phyloP scores from a whole-genome alignment of 2,329 filamentous ascomycete genomes.

The Aspergillus sp. region DNA sequence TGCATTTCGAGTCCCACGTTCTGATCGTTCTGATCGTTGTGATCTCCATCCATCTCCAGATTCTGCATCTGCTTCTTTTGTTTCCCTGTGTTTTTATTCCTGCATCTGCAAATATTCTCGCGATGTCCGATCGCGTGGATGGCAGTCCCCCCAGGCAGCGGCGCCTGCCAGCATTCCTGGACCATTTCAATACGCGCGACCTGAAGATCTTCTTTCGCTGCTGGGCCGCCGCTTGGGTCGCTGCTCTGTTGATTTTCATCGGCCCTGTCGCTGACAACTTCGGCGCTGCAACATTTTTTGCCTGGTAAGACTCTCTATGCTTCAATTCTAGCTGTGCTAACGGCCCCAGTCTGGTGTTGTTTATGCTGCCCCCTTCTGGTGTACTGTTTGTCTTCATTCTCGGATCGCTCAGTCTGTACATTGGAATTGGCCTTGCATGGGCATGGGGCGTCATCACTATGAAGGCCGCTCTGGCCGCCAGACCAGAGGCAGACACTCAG shows the following conservation, averaged over 20 bases:
- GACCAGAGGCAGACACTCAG: slow-evolving; percentile 42
- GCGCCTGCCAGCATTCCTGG: slow-evolving; percentile 29
- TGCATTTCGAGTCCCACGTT: no score
- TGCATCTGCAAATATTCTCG: no score
- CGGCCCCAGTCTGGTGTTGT: slow-evolving; percentile 36
- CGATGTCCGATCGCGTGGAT: no score
- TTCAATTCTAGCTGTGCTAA: background rate
- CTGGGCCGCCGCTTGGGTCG: slow-evolving; percentile 48
- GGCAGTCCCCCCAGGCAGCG: background rate
- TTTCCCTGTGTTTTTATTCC: no score
- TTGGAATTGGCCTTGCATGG: slow-evolving; percentile 52
- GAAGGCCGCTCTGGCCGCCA: slow-evolving; percentile 49
- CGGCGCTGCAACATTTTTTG: slow-evolving; percentile 50
- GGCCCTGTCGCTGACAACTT: slow-evolving; percentile 41
- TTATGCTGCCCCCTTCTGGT: slow-evolving; percentile 48
- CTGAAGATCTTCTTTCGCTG: slow-evolving; percentile 51
- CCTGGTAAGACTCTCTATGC: background rate
- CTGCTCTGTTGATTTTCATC: slow-evolving; percentile 50
- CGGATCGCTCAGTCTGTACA: slow-evolving; percentile 42
- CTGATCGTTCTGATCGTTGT: no score
- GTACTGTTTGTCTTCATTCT: slow-evolving; percentile 51
- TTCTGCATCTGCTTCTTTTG: no score
- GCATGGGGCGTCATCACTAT: slow-evolving; percentile 52
- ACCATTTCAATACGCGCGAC: slow-evolving; percentile 51
- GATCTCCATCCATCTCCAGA: no score